Evolutionary conservation across 495 filamentous ascomycete genomes (phyloP).

Genomic region (Penicillium pulvis): DNA sequence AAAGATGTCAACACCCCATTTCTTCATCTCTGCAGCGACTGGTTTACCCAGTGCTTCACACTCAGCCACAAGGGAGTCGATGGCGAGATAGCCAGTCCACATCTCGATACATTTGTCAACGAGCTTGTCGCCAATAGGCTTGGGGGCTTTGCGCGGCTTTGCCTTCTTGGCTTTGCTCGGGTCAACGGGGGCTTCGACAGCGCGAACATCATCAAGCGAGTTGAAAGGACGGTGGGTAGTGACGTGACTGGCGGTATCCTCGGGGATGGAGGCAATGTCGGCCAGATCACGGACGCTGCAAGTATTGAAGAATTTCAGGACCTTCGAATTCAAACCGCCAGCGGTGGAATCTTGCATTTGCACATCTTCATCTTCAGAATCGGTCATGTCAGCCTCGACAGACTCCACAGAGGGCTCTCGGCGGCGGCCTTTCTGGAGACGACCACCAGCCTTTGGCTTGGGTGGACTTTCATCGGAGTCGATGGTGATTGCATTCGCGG

Average conservation of each 20-base stretch:
- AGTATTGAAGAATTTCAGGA: slow-evolving; percentile 82
- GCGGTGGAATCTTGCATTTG: slow-evolving; percentile 41
- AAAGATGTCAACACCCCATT: slow-evolving; percentile 77
- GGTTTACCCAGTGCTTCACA: slow-evolving; percentile 72
- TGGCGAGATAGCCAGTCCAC: slow-evolving; percentile 72
- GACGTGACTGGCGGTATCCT: slow-evolving; percentile 65
- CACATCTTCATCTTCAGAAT: slow-evolving; percentile 61
- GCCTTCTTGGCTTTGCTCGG: slow-evolving; percentile 48
- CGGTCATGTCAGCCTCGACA: slow-evolving; percentile 38
- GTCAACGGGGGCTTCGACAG: slow-evolving; percentile 51
- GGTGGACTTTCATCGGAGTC: slow-evolving; percentile 31
- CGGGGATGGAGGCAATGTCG: slow-evolving; percentile 73
- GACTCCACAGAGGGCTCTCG: slow-evolving; percentile 47
- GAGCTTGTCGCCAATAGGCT: slow-evolving; percentile 67
- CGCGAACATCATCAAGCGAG: slow-evolving; percentile 61
- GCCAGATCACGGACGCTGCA: slow-evolving; percentile 70
- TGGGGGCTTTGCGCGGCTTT: slow-evolving; percentile 50
- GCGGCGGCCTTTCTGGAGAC: slow-evolving; percentile 62
- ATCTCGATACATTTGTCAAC: slow-evolving; percentile 72
- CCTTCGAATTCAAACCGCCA: slow-evolving; percentile 53
- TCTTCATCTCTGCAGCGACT: slow-evolving; percentile 67
- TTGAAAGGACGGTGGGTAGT: slow-evolving; percentile 69
- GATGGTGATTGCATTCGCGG: slow-evolving; percentile 16
- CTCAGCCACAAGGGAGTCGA: slow-evolving; percentile 72
- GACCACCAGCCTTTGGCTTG: slow-evolving; percentile 47